Evolutionary conservation across 106 monocot genomes (phyloP).

Genomic region (Gastrodia elata): DNA sequence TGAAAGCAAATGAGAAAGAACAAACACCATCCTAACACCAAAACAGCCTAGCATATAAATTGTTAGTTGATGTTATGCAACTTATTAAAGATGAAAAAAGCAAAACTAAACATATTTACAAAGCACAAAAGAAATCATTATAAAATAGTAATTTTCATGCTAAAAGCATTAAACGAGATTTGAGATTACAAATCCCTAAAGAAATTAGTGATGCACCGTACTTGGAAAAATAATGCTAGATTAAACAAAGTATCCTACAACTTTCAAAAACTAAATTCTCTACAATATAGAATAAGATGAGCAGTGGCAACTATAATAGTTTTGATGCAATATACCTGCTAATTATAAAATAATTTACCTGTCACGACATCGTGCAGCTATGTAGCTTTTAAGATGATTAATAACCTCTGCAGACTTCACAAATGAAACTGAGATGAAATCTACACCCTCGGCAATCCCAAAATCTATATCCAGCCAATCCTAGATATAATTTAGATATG

Average conservation of each 20-base stretch:
- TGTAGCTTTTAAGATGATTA: constrained; percentile 86
- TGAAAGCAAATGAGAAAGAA: too few species aligned
- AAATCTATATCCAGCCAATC: constrained; percentile 87
- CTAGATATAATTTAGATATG: constrained; percentile 16
- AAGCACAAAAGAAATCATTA: background rate
- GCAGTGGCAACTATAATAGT: background rate
- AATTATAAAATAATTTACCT: constrained; percentile 32
- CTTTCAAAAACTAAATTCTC: background rate
- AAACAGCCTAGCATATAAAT: too few species aligned
- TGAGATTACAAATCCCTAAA: background rate
- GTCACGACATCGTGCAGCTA: constrained; percentile 57
- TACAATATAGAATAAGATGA: background rate
- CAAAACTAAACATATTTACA: background rate
- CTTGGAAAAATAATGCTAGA: background rate
- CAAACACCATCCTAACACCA: too few species aligned
- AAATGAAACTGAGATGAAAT: constrained; percentile 78
- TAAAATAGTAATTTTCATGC: background rate
- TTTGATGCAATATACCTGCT: background rate
- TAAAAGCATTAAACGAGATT: background rate
- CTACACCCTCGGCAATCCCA: constrained; percentile 78
- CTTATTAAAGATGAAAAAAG: too few species aligned
- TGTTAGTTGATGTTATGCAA: too few species aligned
- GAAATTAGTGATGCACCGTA: background rate
- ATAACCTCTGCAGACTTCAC: constrained; percentile 79
- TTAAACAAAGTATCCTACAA: background rate